Evolutionary conservation across 495 filamentous ascomycete species (phyloP), one percentile per base, ranked within the genome.

Genomic region (Hypoxylon intermedium): DNA sequence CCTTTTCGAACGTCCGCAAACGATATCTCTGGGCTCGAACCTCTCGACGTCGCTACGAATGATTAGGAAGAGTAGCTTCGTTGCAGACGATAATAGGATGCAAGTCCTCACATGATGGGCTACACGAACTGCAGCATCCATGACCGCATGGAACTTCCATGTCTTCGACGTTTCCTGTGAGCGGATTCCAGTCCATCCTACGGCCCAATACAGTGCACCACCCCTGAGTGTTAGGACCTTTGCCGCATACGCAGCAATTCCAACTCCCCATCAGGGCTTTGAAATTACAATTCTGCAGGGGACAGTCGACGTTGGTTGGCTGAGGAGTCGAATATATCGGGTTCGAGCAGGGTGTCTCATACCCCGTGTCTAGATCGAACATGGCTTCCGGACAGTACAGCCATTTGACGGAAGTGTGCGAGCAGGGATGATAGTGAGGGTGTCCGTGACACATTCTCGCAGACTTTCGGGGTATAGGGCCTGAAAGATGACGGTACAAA

Each of bases 381-480:
- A 65, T 60, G 13, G 76, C 75, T 37, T 72, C 68, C 19, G 72
- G 72, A 46, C 76, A 79, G 57, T 77, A 77, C 58, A 75, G 67
- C 76, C 76, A 79, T 36, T 67, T 71, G 20, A 77, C 63, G 21
- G 76, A 79, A 20, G 70, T 71, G 45, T 79, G 76, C 21, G 70
- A 72, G 57, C 76, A 79, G 15, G 71, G 58, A 30, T 79, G 76
- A 33, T 67, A 63, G 44, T 72, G 73, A 49, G 76, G 75, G 36
- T 75, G 75, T 45, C 76, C 75, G 68, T 76, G 71, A 31, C 76
- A 79, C 76, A 79, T 79, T 45, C 38, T 65, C 56, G 49, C 31
- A 42, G 47, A 55, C 20, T 38, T 16, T 43, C 23, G 56, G 18
- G 26, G 12, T 46, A 13, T 11, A 15, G 16, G 43, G 33, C 2